Evolutionary conservation across 2,329 filamentous ascomycete genomes (phyloP), one percentile per base, ranked within the genome.

Genomic region (Geosmithia flava): DNA sequence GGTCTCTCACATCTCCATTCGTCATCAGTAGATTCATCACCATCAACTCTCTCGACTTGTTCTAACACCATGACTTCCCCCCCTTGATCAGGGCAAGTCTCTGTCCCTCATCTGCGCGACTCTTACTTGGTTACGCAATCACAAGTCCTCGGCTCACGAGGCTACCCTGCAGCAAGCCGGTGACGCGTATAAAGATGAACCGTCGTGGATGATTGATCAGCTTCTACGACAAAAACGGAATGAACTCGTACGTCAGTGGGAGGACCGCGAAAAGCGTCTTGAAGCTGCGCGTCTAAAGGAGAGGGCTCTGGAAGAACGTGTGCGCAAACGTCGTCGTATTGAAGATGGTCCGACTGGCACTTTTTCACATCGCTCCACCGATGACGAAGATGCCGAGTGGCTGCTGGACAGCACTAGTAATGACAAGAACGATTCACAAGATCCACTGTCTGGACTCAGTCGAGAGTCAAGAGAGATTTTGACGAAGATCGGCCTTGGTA

Each of bases 91-190:
- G 73, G 90, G 90, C 43, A 96, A 96, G 74, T 95, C 90, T 1
- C 67, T 96, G 43, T 95, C 90, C 54, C 72, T 96, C 27, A 93
- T 96, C 53, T 96, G 90, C 60, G 85, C 84, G 41, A 83, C 89
- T 6, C 64, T 96, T 57, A 95, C 89, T 2, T 96, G 90, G 90
- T 72, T 96, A n/a, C 82, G 90, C 45, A 78, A 87, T 49, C 78
- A 90, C 65, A 91, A 94, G 62, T 80, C 64, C 61, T 70, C 58
- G 55, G 62, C 51, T 65, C 83, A 70, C 64, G 84, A 70, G 62
- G 74, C 59, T 53, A 74, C 57, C 44, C 75, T 71, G 49, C 71
- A 62, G 50, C 64, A 58, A 50, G 73, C 62, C 45, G 70, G 63
- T 2, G 59, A 65, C 1, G 57, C 64, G 2, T 70, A 70, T 53